Evolutionary conservation across 2,329 filamentous ascomycete species (phyloP), one percentile per base, ranked within the genome.

Genomic region (Ilyonectria robusta): DNA sequence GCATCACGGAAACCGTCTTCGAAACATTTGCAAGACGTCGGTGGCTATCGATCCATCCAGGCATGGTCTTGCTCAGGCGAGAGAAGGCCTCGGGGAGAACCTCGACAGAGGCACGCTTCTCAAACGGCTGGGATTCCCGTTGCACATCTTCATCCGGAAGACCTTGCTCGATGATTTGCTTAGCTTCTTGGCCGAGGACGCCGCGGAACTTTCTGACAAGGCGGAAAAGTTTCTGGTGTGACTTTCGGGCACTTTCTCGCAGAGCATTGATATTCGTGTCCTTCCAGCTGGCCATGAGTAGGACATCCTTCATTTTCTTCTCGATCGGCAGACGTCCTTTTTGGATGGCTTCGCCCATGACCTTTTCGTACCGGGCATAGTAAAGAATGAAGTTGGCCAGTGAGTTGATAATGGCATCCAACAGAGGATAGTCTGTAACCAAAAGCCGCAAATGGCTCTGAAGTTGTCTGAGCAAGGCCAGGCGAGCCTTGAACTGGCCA

Each of bases 281-380:
- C 79, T 97, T 98, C 97, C 97, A 99, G 80, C 94, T 98, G 8
- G 95, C 94, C 74, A 99, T 84, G 59, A 97, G 89, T 17, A 99
- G 88, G n/a, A 98, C 91, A 73, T 98, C 93, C 78, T 93, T 95
- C 87, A 98, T 94, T 64, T 94, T 91, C 81, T 94, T 97, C 79
- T 98, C 95, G n/a, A 98, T 86, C 0, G 87, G 85, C 7, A 86
- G 83, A 62, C 94, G 89, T n/a, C 91, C 93, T 50, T 88, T 89
- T 21, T 83, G 82, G 40, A 98, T 86, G 1, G 86, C 82, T 68
- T 94, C 91, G 13, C 86, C 82, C 8, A 95, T 89, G 6, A 88
- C 83, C 64, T 85, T 84, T 76, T 92, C 88, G 74, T 93, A 97
- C 35, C 93, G 89, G 37, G 85, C 81, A 79, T 93, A 97, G 78